These are phyloP conservation scores for Boeremia exigua DNA, from an alignment of 2,329 filamentous ascomycete genomes.

Conservation along the genomic window DNA sequence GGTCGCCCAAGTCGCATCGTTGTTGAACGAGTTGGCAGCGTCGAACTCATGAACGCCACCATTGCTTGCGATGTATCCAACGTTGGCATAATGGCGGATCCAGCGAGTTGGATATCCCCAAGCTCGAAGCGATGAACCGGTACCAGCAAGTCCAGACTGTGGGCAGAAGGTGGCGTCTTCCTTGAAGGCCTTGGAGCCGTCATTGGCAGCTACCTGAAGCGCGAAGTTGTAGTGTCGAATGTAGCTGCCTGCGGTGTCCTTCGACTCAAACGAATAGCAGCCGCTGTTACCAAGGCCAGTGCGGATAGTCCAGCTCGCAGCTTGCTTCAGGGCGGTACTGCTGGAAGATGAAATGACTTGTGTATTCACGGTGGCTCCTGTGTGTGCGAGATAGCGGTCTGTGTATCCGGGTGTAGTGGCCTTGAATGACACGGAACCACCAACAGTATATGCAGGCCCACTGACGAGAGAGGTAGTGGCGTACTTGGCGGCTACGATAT, in stretches of 20 bases:
- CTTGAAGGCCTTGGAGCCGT: slow-evolving; percentile 62
- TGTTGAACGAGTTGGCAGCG: slow-evolving; percentile 55
- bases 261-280: slow-evolving; percentile 68
- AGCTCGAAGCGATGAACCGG: slow-evolving; percentile 60
- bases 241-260: slow-evolving; percentile 64
- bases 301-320: slow-evolving; percentile 65
- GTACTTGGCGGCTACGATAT: slow-evolving; percentile 67
- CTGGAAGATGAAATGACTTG: slow-evolving; percentile 63
- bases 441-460: slow-evolving; percentile 56
- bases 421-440: slow-evolving; percentile 60
- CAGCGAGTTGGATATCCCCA: slow-evolving; percentile 68
- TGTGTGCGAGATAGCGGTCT: slow-evolving; percentile 63
- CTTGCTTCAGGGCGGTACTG: slow-evolving; percentile 56
- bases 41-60: slow-evolving; percentile 65
- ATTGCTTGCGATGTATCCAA: slow-evolving; percentile 59
- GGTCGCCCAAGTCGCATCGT: slow-evolving; percentile 58
- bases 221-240: slow-evolving; percentile 63
- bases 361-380: slow-evolving; percentile 58
- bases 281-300: slow-evolving; percentile 62
- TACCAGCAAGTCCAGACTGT: slow-evolving; percentile 57
- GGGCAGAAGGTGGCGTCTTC: slow-evolving; percentile 71
- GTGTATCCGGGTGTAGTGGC: slow-evolving; percentile 63
- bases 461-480: slow-evolving; percentile 56
- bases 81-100: slow-evolving; percentile 61
- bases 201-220: slow-evolving; percentile 58